Conservation (phyloP, 2,329 filamentous ascomycete species). For the Cladosporium velox region DNA sequence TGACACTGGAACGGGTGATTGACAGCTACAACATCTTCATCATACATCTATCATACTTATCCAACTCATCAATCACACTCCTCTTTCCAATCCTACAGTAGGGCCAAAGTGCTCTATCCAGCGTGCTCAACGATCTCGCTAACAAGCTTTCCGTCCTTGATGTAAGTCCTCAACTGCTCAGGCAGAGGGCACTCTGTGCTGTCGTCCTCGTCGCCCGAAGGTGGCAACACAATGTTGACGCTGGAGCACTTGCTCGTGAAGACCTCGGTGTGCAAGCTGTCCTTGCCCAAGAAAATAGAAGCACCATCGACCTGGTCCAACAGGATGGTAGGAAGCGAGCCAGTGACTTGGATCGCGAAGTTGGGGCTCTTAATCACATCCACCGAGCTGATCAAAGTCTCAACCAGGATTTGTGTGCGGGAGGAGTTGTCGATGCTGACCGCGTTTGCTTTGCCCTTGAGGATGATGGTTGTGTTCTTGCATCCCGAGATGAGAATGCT, state of each 20-base stretch:
- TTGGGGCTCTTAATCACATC: conserved; percentile 95
- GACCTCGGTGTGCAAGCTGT: conserved; percentile 75
- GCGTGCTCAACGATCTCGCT: conserved; percentile 96
- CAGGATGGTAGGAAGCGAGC: conserved; percentile 80
- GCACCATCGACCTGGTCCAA: conserved; percentile 93
- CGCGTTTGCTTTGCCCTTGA: conserved; percentile 95
- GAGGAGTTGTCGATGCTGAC: conserved; percentile 90
- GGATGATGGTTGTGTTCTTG: conserved; percentile 83
- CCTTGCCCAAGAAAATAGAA: conserved; percentile 79
- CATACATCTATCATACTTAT: conserved; percentile 17
- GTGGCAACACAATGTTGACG: conserved; percentile 82
- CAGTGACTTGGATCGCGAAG: conserved; percentile 82
- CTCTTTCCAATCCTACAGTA: conserved; percentile 8
- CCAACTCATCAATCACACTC: background rate
- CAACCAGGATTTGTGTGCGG: conserved; percentile 81
- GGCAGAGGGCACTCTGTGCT: conserved; percentile 85
- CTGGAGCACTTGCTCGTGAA: conserved; percentile 86
- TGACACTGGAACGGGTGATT: background rate
- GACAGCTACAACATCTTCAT: background rate
- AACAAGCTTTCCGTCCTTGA: conserved; percentile 74
- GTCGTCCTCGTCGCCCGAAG: conserved; percentile 67
- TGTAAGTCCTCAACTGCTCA: conserved; percentile 82
- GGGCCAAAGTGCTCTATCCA: conserved; percentile 55
- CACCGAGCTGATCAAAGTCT: conserved; percentile 84
- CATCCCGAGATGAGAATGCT: conserved; percentile 91